Evolutionary conservation across 441 rosid genomes (phyloP).

Genomic region (Macaranga tanarius): DNA sequence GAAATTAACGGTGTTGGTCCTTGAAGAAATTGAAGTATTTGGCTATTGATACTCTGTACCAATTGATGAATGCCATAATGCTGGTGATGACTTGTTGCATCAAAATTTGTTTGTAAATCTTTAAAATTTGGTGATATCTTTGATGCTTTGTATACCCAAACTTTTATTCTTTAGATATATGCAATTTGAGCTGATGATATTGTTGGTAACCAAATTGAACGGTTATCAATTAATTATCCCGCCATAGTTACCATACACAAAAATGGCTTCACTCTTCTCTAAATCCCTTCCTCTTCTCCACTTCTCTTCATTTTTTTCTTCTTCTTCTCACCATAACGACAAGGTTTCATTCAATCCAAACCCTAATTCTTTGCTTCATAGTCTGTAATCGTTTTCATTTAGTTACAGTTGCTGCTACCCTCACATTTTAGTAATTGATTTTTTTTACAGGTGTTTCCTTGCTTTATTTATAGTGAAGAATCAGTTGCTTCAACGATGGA

Average conservation of each 20-base stretch:
- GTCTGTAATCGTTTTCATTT: no score
- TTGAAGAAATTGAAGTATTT: no score
- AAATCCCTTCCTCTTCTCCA: not conserved
- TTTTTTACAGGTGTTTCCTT: slow-evolving; percentile 12
- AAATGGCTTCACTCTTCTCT: slow-evolving; percentile 40
- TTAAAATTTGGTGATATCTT: no score
- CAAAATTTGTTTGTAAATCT: no score
- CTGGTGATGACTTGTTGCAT: no score
- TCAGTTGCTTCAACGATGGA: slow-evolving; percentile 23
- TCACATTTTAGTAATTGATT: not conserved
- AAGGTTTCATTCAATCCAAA: not conserved
- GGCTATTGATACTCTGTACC: no score
- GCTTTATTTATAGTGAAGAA: slow-evolving; percentile 28
- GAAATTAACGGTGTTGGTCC: no score
- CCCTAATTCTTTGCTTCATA: not conserved
- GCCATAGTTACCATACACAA: slow-evolving; percentile 19
- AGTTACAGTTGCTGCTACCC: not conserved
- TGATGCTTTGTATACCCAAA: no score
- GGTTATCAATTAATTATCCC: slow-evolving; percentile 31
- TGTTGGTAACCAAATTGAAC: slow-evolving; percentile 38
- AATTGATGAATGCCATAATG: no score
- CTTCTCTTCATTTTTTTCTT: slow-evolving; percentile 19
- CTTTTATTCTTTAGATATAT: no score
- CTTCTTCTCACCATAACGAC: not conserved
- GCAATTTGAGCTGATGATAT: no score